phyloP scores from a whole-genome alignment of 2,329 filamentous ascomycete species.

The Colletotrichum sp. region DNA sequence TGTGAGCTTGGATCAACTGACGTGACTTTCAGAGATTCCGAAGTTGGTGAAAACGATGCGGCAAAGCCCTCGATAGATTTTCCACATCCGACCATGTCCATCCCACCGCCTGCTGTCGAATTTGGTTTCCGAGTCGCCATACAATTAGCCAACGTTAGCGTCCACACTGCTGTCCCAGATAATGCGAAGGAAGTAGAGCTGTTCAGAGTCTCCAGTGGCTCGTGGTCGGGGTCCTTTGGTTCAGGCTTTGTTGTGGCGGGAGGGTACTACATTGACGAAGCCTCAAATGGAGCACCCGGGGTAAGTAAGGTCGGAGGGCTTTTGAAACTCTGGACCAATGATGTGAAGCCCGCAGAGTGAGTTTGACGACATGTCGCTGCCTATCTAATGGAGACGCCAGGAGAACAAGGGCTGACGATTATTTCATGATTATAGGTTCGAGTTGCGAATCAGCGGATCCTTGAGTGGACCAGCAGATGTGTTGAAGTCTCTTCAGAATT shows the following conservation, averaged over 20 bases:
- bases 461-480: slow-evolving; percentile 47
- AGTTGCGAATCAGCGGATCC: slow-evolving; percentile 42
- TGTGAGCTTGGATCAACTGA: background rate
- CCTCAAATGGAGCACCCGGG: background rate
- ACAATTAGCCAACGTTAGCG: background rate
- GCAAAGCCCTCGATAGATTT: slow-evolving; percentile 7
- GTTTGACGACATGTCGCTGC: background rate
- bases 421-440: background rate
- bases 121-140: slow-evolving; percentile 56
- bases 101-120: slow-evolving; percentile 49
- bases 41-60: background rate
- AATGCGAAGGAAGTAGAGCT: slow-evolving; percentile 40
- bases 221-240: slow-evolving; percentile 55
- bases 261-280: slow-evolving; percentile 9
- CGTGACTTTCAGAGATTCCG: rapidly evolving
- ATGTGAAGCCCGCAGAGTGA: background rate
- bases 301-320: background rate
- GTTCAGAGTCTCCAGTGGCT: slow-evolving; percentile 49
- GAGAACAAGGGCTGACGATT: rapidly evolving
- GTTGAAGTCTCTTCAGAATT: slow-evolving; percentile 39
- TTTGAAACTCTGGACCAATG: slow-evolving; percentile 26
- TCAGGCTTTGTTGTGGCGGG: slow-evolving; percentile 49
- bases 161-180: background rate
- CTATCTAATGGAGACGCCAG: rapidly evolving
- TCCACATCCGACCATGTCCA: slow-evolving; percentile 42